Percentiles rank a stretch among this genome's conserved stretches.
Conservation (phyloP, 805 yeast genomes). For the Candida nonsorbophila region DNA sequence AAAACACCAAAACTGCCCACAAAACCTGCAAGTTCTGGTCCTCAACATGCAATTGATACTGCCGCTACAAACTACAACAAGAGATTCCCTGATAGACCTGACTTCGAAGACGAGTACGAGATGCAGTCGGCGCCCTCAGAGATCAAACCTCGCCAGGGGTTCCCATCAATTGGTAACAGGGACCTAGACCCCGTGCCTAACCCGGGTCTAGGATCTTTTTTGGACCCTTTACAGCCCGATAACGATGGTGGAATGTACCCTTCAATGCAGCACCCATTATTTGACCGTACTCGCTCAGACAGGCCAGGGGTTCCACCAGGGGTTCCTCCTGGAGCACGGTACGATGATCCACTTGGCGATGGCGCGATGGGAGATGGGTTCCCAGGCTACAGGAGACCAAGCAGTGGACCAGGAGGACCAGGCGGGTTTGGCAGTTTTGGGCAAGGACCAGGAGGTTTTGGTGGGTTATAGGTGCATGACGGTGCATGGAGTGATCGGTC, state of each 20-base stretch:
- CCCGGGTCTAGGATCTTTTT: constrained; percentile 38
- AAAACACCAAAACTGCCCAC: constrained; percentile 2
- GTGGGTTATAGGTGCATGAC: constrained; percentile 1
- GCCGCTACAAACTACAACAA: constrained; percentile 2
- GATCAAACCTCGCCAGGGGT: too few species aligned
- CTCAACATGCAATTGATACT: too few species aligned
- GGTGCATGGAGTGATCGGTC: too few species aligned
- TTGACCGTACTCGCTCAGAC: constrained; percentile 19
- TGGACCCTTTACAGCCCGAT: constrained; percentile 35
- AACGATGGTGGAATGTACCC: constrained; percentile 47
- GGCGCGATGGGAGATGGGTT: constrained; percentile 37
- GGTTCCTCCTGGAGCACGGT: constrained; percentile 45
- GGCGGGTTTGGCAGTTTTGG: constrained; percentile 9
- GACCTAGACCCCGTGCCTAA: constrained; percentile 48
- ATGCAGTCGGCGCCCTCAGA: constrained; percentile 8
- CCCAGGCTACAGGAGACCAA: constrained; percentile 32
- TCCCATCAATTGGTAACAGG: constrained; percentile 42
- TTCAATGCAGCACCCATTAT: constrained; percentile 46
- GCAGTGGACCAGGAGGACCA: constrained; percentile 3
- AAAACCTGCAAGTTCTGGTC: neutral
- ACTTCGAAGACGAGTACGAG: constrained; percentile 51
- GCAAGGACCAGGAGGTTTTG: constrained; percentile 5
- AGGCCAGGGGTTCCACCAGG: constrained; percentile 25
- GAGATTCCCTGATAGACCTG: constrained; percentile 41
- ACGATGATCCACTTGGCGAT: constrained; percentile 48